phyloP scores from a whole-genome alignment of 2,329 filamentous ascomycete genomes.

The Alternaria conjuncta region DNA sequence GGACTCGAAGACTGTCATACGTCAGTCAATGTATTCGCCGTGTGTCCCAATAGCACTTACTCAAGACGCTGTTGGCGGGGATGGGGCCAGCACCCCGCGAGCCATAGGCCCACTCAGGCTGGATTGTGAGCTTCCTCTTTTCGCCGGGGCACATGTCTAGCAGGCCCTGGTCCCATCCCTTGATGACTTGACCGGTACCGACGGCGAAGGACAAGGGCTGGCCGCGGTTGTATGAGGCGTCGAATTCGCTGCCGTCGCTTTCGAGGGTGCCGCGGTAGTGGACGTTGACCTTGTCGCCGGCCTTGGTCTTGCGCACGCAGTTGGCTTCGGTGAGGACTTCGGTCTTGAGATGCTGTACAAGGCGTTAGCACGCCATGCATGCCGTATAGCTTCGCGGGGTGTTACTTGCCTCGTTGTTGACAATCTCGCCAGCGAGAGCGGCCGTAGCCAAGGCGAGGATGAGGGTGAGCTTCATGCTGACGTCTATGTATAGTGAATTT shows the following conservation, averaged over 20 bases:
- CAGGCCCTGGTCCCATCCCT: constrained; percentile 93
- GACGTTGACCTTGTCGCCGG: constrained; percentile 80
- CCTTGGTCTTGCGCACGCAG: constrained; percentile 74
- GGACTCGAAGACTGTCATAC: constrained; percentile 78
- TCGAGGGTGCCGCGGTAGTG: constrained; percentile 82
- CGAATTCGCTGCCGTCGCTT: constrained; percentile 64
- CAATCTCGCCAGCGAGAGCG: constrained; percentile 40
- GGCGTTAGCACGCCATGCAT: constrained; percentile 16
- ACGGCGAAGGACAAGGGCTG: constrained; percentile 80
- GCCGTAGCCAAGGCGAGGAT: constrained; percentile 59
- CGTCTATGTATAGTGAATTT: not conserved
- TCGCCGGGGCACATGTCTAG: constrained; percentile 96
- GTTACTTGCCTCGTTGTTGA: constrained; percentile 40
- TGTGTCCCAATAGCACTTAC: constrained; percentile 54
- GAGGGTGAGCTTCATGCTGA: constrained; percentile 54
- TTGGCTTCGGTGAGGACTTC: constrained; percentile 75
- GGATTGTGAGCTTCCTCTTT: constrained; percentile 89
- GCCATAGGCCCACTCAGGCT: constrained; percentile 85
- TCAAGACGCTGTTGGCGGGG: constrained; percentile 79
- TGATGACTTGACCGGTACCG: constrained; percentile 87
- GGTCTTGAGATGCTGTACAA: constrained; percentile 71
- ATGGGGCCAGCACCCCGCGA: constrained; percentile 81
- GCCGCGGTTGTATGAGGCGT: constrained; percentile 74
- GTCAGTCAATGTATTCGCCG: constrained; percentile 20
- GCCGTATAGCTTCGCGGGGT: not conserved